Conservation (phyloP, 139 green algal genomes). For the Zygnema circumcarinatum region DNA sequence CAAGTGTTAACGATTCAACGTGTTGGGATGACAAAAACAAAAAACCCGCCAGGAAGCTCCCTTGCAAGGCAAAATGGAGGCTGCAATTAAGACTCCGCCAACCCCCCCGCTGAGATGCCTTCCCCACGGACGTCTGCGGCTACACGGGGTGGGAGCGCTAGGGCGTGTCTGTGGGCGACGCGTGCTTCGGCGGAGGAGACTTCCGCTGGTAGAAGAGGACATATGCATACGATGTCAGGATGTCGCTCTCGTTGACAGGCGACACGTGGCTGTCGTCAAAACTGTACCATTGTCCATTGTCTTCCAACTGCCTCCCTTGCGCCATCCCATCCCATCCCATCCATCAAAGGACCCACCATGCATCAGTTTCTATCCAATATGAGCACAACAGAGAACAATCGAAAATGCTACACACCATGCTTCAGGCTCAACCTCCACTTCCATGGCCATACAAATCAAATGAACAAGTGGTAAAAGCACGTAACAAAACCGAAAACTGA, state of each 20-base stretch:
- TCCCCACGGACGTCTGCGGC: no score
- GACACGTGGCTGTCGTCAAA: slow-evolving; percentile 86
- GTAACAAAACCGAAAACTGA: no score
- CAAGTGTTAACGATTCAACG: no score
- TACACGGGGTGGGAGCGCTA: background rate
- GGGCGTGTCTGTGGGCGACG: background rate
- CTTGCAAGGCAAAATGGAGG: no score
- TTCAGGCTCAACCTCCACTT: background rate
- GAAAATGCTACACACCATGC: slow-evolving; percentile 7
- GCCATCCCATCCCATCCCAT: background rate
- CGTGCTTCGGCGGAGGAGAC: background rate
- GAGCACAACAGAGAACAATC: background rate
- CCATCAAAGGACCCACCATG: background rate
- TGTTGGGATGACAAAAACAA: no score
- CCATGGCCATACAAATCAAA: background rate
- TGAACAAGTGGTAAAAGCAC: background rate
- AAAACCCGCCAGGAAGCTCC: no score
- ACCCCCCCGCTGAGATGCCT: no score
- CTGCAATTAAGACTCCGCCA: no score
- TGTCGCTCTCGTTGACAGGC: slow-evolving; percentile 12
- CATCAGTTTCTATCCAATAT: background rate
- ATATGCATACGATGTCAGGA: slow-evolving; percentile 79
- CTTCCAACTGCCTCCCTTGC: slow-evolving; percentile 4
- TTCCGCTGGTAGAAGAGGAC: slow-evolving; percentile 88
- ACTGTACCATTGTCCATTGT: slow-evolving; percentile 73